Conservation (phyloP, 192 early-diverging fungal genomes). For the Gonapodya sp. region DNA sequence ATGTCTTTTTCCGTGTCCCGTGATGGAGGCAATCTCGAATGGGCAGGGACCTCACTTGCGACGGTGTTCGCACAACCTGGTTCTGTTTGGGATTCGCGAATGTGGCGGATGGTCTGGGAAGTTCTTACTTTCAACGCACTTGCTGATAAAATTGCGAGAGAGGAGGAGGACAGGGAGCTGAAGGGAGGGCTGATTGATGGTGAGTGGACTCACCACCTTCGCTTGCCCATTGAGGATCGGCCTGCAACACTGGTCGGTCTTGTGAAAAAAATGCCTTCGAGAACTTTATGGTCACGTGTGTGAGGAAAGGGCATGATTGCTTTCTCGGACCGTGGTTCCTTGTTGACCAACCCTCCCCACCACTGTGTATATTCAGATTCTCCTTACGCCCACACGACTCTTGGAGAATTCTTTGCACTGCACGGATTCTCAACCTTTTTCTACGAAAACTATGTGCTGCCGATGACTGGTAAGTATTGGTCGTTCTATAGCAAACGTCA, state of each 20-base stretch:
- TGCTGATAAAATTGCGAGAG: conserved; percentile 34
- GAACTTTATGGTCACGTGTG: not conserved
- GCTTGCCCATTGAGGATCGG: not conserved
- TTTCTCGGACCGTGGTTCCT: not conserved
- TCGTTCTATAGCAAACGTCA: not conserved
- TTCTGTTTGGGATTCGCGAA: conserved; percentile 17
- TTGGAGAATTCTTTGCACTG: conserved; percentile 41
- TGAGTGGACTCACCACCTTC: not conserved
- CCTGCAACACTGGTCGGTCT: too few species aligned
- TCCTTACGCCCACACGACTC: conserved; percentile 26
- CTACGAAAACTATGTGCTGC: conserved; percentile 52
- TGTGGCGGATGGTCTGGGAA: conserved; percentile 47
- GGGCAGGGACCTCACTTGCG: conserved; percentile 43
- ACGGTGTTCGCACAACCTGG: conserved; percentile 53
- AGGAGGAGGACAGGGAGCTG: conserved; percentile 31
- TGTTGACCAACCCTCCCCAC: not conserved
- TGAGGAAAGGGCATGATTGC: conserved; percentile 11
- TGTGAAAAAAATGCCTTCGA: too few species aligned
- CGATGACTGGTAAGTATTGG: conserved; percentile 34
- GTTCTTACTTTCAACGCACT: conserved; percentile 42
- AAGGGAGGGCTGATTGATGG: not conserved
- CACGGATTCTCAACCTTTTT: conserved; percentile 44
- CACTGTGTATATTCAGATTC: not conserved
- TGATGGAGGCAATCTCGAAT: conserved; percentile 50
- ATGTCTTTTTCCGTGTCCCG: conserved; percentile 57